Base-by-base conservation (phyloP, 2,329 filamentous ascomycete species). In the Colletotrichum musae region DNA sequence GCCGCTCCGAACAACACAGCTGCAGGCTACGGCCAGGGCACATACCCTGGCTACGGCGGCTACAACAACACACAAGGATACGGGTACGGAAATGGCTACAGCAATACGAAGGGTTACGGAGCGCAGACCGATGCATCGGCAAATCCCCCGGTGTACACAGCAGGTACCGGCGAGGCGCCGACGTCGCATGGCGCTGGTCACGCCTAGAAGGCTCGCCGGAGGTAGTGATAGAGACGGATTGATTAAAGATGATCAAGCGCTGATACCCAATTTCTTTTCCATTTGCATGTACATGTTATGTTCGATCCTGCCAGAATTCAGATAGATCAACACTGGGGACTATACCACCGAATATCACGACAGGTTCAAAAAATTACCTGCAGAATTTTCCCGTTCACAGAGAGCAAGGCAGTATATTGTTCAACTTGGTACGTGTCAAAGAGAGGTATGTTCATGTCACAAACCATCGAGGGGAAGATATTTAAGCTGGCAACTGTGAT, bases 401-500 rank as follows among this genome's bases (percentile, higher is more conserved):
- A 18, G 18, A 18, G 18, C 18, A 18, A 18, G 18, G 18, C 18
- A 18, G 18, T 18, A 18, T 18, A 18, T 18, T 18, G 18, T 18
- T 18, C 18, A 18, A 18, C 18, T 18, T 18, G 18, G 18, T 18
- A 18, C 18, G 18, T 18, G 18, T 18, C 18, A 18, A 18, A 18
- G 18, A 18, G 18, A 18, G 18, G 18, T 18, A 18, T 6, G 1
- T 56, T 56, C n/a, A 39, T 24, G 3, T 24, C 21, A 24, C 32
- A 26, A 12, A 18, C 18, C 18, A 18, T 18, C 18, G 18, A 18
- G 18, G 18, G 18, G 18, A 18, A 18, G 18, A 18, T 18, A 18
- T 18, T 18, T 18, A 21, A 10, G 15, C 28, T 5, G 62, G 56
- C 62, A 67, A 67, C 57, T 60, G 21, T 47, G 54, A 52, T 69